A percentile compares a stretch with the other conserved stretches of the same genome.
Evolutionary conservation across 78 protist species (phyloP).

Genomic region (Dictyostelium intermedium): DNA sequence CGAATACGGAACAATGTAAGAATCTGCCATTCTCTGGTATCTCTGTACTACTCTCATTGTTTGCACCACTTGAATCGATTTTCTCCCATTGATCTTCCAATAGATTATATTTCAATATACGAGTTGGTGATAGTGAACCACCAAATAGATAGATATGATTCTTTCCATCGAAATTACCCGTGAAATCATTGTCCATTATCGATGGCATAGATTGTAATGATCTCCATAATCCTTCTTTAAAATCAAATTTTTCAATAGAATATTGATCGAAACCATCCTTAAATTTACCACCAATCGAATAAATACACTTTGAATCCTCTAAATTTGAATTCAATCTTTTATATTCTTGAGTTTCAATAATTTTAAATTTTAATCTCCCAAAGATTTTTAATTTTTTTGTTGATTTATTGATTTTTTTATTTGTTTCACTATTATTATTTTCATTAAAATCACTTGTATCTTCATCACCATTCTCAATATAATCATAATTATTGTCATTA

Average conservation of each 20-base stretch:
- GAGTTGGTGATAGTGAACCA: conserved; percentile 48
- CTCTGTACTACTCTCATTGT: background rate
- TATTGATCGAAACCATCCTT: conserved; percentile 57
- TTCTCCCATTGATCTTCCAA: conserved; percentile 48
- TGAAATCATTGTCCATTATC: conserved; percentile 66
- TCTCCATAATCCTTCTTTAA: conserved; percentile 23
- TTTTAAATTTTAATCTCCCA: conserved; percentile 31
- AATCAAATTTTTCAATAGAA: conserved; percentile 29
- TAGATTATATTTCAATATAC: background rate
- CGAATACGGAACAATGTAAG: conserved; percentile 46
- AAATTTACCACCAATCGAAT: conserved; percentile 51
- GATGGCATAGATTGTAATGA: background rate
- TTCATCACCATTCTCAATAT: no score
- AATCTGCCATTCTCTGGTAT: conserved; percentile 70
- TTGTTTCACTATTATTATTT: no score
- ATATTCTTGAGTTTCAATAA: background rate
- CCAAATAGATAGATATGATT: conserved; percentile 47
- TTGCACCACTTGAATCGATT: background rate
- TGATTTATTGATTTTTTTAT: background rate
- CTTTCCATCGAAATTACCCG: conserved; percentile 32
- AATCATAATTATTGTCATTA: no score
- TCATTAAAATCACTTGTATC: no score
- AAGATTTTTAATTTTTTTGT: background rate
- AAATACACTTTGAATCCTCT: conserved; percentile 7
- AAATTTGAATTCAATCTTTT: background rate